Conservation (phyloP, 768 basidiomycete genomes). For the Exidia glandulosa region DNA sequence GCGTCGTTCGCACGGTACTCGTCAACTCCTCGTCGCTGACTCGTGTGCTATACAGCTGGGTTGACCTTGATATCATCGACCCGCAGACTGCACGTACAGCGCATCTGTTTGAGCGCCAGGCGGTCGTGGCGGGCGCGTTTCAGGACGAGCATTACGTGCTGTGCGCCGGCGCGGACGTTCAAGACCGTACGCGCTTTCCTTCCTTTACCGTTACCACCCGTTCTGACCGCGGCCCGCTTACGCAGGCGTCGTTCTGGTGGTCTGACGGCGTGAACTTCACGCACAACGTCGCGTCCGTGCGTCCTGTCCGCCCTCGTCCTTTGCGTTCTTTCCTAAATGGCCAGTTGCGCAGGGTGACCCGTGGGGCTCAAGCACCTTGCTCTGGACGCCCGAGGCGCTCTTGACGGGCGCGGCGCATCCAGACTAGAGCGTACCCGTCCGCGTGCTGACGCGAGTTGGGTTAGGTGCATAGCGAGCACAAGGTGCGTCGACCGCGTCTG, state of each 20-base stretch:
- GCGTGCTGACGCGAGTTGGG: too few species aligned
- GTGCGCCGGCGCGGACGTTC: constrained; percentile 38
- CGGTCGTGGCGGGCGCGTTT: constrained; percentile 25
- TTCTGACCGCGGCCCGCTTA: background rate
- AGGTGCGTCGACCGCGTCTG: constrained; percentile 9
- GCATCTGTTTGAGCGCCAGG: constrained; percentile 21
- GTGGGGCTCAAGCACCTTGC: constrained; percentile 38
- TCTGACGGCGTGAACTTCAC: constrained; percentile 40
- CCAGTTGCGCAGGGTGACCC: constrained; percentile 36
- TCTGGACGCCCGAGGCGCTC: constrained; percentile 47
- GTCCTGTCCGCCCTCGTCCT: background rate
- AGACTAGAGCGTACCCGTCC: constrained; percentile 40
- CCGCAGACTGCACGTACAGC: constrained; percentile 22
- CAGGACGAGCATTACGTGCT: constrained; percentile 39
- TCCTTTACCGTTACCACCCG: background rate
- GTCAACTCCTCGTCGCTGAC: background rate
- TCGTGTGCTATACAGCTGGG: constrained; percentile 21
- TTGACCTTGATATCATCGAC: constrained; percentile 26
- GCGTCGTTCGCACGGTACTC: too few species aligned
- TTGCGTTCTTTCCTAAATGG: constrained; percentile 2
- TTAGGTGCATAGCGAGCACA: too few species aligned
- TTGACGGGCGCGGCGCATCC: constrained; percentile 19
- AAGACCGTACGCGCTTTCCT: constrained; percentile 26
- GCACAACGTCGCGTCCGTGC: constrained; percentile 25
- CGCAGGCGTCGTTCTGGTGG: constrained; percentile 38